Percentiles rank a stretch among this genome's conserved stretches.
These are phyloP conservation scores for Oenanthe javanica DNA, from an alignment of 140 eudicot genomes.

Conservation along the genomic window DNA sequence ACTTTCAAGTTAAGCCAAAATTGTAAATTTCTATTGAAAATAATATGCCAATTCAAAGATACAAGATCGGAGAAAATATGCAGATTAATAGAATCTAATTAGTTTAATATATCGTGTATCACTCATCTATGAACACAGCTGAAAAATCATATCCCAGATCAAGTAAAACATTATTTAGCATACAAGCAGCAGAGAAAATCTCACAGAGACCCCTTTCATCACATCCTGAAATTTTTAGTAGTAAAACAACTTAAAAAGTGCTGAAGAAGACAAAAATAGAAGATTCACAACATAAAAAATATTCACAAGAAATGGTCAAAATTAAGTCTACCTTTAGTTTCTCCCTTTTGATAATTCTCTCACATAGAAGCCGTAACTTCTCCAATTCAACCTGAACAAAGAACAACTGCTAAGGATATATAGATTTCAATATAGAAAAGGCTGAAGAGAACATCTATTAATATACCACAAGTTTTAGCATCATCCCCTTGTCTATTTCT, in stretches of 20 bases:
- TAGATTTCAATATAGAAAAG: not conserved
- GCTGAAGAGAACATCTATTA: not conserved
- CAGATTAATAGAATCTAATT: not conserved
- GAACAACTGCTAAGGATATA: not conserved
- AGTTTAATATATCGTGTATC: not conserved
- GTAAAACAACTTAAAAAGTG: not conserved
- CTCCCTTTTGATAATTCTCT: slow-evolving; percentile 82
- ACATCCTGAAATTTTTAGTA: not conserved
- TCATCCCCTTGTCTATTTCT: not conserved
- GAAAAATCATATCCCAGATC: not conserved
- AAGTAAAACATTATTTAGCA: not conserved
- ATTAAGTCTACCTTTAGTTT: slow-evolving; percentile 63
- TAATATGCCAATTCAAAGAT: not conserved
- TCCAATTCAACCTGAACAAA: slow-evolving; percentile 85
- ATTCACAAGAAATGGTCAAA: not conserved
- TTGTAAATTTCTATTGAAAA: not conserved
- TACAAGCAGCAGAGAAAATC: not conserved
- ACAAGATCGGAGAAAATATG: not conserved
- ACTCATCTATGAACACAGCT: not conserved
- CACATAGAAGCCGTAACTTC: slow-evolving; percentile 94
- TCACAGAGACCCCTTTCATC: not conserved
- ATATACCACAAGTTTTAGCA: not conserved
- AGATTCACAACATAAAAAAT: not conserved
- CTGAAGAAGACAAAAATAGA: not conserved
- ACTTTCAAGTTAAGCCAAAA: not conserved